phyloP scores from a whole-genome alignment of 208 protist genomes.

The Acanthamoeba sp. region DNA sequence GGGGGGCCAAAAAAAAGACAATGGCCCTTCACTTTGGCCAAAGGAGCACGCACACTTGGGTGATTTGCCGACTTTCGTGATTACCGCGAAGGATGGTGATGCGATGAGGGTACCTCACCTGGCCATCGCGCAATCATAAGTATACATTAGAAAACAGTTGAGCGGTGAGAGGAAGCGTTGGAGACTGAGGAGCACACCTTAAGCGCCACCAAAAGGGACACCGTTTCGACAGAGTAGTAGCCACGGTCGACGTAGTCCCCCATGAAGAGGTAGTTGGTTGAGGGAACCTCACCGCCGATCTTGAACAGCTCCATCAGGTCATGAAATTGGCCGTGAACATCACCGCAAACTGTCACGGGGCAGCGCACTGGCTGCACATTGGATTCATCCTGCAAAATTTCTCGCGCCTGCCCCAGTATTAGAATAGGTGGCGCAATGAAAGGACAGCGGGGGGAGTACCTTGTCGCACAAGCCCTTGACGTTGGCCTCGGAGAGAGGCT shows the following conservation, averaged over 20 bases:
- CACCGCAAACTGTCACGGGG: slow-evolving; percentile 96
- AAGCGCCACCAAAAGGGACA: slow-evolving; percentile 96
- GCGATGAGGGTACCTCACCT: slow-evolving; percentile 87
- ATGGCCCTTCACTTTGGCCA: no score
- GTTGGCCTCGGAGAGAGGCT: slow-evolving; percentile 92
- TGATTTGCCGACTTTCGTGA: slow-evolving; percentile 92
- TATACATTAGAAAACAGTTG: slow-evolving; percentile 70
- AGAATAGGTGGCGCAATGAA: neutral
- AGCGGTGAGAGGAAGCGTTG: slow-evolving; percentile 72
- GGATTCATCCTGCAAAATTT: slow-evolving; percentile 94
- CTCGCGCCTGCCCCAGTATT: slow-evolving; percentile 85
- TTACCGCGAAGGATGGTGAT: slow-evolving; percentile 91
- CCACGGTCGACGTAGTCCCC: slow-evolving; percentile 99
- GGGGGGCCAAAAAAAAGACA: no score
- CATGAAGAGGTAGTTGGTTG: slow-evolving; percentile 98
- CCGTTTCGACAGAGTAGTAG: slow-evolving; percentile 95
- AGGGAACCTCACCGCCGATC: slow-evolving; percentile 90
- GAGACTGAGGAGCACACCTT: slow-evolving; percentile 91
- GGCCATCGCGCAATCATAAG: neutral
- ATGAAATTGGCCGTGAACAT: slow-evolving; percentile 99
- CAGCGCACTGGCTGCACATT: slow-evolving; percentile 94
- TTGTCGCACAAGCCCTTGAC: slow-evolving; percentile 92
- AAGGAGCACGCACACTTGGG: slow-evolving; percentile 80
- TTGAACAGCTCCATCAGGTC: slow-evolving; percentile 99
- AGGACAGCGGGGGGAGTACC: slow-evolving; percentile 80